Conservation (phyloP, 345 rosid species). For the Aquilaria sinensis region DNA sequence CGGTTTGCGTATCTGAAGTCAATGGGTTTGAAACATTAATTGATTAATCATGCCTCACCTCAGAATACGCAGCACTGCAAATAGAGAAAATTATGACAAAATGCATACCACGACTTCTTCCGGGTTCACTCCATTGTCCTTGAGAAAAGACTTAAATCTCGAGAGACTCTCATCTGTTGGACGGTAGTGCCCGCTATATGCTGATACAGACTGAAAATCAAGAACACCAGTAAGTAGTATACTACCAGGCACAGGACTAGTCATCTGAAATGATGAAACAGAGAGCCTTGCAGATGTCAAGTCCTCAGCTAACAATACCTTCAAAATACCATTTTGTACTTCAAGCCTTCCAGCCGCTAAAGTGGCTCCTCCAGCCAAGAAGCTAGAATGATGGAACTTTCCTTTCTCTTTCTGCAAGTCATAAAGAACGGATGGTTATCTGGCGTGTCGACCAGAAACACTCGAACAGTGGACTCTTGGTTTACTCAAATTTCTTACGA, state of each 20-base stretch:
- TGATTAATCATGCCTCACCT: background rate
- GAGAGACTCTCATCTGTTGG: constrained; percentile 72
- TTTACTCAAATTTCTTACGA: constrained; percentile 35
- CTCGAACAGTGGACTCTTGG: background rate
- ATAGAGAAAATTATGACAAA: background rate
- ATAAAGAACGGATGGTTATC: background rate
- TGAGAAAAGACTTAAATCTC: constrained; percentile 52
- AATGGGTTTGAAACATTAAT: constrained; percentile 1
- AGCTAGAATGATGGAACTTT: constrained; percentile 88
- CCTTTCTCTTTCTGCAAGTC: constrained; percentile 86
- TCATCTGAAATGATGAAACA: background rate
- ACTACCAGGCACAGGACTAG: background rate
- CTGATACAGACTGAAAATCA: constrained; percentile 61
- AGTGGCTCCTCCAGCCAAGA: constrained; percentile 93
- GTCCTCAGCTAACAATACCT: constrained; percentile 33
- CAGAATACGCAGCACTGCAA: background rate
- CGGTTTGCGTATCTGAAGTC: constrained; percentile 48
- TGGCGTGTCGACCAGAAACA: background rate
- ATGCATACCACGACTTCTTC: constrained; percentile 56
- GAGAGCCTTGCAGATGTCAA: background rate
- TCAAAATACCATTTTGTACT: constrained; percentile 62
- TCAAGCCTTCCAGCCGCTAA: constrained; percentile 83
- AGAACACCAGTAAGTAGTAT: background rate
- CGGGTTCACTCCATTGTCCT: constrained; percentile 61
- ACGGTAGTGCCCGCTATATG: constrained; percentile 91